Conservation (phyloP, 805 yeast genomes). For the Pichia cabralensis region DNA sequence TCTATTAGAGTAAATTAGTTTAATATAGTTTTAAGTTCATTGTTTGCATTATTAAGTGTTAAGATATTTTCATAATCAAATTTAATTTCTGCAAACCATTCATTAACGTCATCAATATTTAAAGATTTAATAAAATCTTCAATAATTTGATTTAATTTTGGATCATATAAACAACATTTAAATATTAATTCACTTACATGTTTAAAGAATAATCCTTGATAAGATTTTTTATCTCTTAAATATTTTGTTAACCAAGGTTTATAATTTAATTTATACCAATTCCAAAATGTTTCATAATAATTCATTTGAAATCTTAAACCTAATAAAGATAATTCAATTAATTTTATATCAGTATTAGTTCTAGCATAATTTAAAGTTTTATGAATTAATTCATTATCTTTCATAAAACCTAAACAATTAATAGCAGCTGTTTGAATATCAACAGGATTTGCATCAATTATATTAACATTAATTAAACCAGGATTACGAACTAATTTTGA, state of each 20-base stretch:
- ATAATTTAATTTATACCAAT: slow-evolving; percentile 47
- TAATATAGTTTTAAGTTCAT: slow-evolving; percentile 12
- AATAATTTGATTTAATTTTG: slow-evolving; percentile 10
- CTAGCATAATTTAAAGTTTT: slow-evolving; percentile 48
- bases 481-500: slow-evolving; percentile 43
- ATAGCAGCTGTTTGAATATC: slow-evolving; percentile 49
- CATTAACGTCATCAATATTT: slow-evolving; percentile 15
- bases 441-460: slow-evolving; percentile 16
- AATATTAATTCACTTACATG: slow-evolving; percentile 34
- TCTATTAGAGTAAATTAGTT: no score
- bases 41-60: slow-evolving; percentile 18
- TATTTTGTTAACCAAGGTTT: slow-evolving; percentile 43
- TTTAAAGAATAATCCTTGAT: slow-evolving; percentile 32
- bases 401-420: slow-evolving; percentile 42
- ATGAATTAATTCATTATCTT: slow-evolving; percentile 34
- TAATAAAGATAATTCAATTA: slow-evolving; percentile 47
- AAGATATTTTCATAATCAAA: slow-evolving; percentile 18
- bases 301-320: slow-evolving; percentile 37
- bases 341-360: slow-evolving; percentile 43
- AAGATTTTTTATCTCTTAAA: slow-evolving; percentile 29
- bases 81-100: slow-evolving; percentile 14
- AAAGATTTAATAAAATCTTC: slow-evolving; percentile 16
- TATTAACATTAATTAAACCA: slow-evolving; percentile 32
- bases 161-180: slow-evolving; percentile 20
- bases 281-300: slow-evolving; percentile 32